phyloP scores from a whole-genome alignment of 2,329 filamentous ascomycete species.

The Sclerotinia glacialis region DNA sequence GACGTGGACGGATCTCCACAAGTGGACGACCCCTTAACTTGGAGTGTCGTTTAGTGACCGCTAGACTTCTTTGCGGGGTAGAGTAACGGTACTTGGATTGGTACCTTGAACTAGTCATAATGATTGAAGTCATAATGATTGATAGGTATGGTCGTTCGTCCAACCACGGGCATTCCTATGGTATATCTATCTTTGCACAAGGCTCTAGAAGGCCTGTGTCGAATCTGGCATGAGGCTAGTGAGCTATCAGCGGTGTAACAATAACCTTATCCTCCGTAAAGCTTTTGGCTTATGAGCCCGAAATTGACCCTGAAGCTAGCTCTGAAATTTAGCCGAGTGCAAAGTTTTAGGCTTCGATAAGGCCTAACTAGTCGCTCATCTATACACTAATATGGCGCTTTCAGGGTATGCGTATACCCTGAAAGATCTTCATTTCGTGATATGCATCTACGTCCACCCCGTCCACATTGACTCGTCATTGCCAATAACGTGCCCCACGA shows the following conservation, averaged over 20 bases:
- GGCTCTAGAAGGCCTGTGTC: neutral
- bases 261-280: too few species aligned
- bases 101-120: neutral
- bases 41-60: neutral
- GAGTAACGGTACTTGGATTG: neutral
- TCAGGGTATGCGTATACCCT: neutral
- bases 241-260: neutral
- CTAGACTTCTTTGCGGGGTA: neutral
- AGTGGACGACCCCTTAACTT: neutral
- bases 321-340: neutral
- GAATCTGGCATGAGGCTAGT: neutral
- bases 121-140: neutral
- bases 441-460: neutral
- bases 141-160: too few species aligned
- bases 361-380: neutral
- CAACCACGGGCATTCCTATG: neutral
- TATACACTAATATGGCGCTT: neutral
- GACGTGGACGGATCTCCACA: neutral
- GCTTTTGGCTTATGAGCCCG: neutral
- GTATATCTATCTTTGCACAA: neutral
- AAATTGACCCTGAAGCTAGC: neutral
- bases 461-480: neutral
- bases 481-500: neutral
- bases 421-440: neutral
- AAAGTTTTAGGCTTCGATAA: neutral